Base-by-base conservation (phyloP, 2,329 filamentous ascomycete genomes). In the Trichophyton rubrum region DNA sequence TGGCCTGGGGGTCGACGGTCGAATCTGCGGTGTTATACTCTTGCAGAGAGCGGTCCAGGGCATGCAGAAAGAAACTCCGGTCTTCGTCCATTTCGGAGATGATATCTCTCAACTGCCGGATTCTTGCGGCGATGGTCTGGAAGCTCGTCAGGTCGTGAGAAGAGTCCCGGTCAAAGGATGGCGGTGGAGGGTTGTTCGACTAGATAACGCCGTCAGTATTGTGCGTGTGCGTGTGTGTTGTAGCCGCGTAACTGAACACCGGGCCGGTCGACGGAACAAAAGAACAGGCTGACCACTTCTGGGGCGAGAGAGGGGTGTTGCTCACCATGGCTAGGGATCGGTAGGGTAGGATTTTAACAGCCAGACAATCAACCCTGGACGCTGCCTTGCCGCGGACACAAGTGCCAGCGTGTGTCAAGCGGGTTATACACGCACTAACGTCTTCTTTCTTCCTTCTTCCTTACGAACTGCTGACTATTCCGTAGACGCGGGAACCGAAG, bases 31-130 rank as follows among this genome's bases (percentile, higher is more conserved):
- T 55, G 27, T 35, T 55, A 15, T 33, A 55, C 20, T 55, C 51
- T 15, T 55, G 51, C 15, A 55, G 51, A 17, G 51, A 55, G 30
- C 51, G 51, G 27, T 55, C 51, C 20, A 55, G n/a, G 9, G 51
- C 51, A 17, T 55, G 51, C 6, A 55, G 27, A n/a, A 55, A 55
- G 20, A 55, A 55, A 27, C 30, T 55, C 20, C 51, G 51, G 51
- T 55, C 51, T 3, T 55, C 51, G 51, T 55, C 51, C 51, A 55
- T 55, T n/a, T 55, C 51, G 33, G 51, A 55, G 24, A 55, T 55
- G 20, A 55, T 55, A n/a, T 55, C 51, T 17, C 51, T 35, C 20
- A 55, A 27, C 20, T 55, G 51, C 17, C 51, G 51, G 51, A 55
- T 55, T 20, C 51, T 33, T 4, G 51, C 51, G 27, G 51, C 51